phyloP scores from a whole-genome alignment of 352 stramenopile species.

The Globisporangium heterothallicum region DNA sequence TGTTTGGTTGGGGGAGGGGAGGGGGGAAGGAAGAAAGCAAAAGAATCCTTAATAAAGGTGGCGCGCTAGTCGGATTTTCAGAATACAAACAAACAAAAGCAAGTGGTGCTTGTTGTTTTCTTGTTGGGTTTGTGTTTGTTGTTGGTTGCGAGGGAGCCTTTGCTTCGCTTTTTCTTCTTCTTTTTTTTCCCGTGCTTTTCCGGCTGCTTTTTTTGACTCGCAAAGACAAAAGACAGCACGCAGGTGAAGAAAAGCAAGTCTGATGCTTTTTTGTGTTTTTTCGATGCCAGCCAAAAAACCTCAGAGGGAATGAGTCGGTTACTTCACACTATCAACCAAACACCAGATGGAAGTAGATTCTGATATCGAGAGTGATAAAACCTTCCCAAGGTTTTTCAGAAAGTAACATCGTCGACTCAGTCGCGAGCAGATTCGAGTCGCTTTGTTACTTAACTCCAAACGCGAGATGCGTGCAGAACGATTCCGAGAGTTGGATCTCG shows the following conservation, averaged over 20 bases:
- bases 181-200: conserved; percentile 1
- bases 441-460: neutral
- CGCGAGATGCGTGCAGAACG: neutral
- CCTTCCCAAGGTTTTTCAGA: neutral
- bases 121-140: neutral
- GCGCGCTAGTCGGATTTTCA: neutral
- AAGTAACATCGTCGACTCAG: neutral
- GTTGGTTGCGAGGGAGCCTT: neutral
- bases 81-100: neutral
- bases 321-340: neutral
- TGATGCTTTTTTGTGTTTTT: neutral
- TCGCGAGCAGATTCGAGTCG: neutral
- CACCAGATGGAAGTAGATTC: neutral
- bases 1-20: too few species aligned
- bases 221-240: neutral
- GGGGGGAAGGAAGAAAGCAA: too few species aligned
- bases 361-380: neutral
- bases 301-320: neutral
- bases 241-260: neutral
- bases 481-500: neutral
- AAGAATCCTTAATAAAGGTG: too few species aligned
- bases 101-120: neutral
- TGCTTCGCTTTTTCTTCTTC: conserved; percentile 2
- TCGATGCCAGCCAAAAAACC: neutral
- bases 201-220: conserved; percentile 1